Base-by-base conservation (phyloP, 306 rosid species). In the Biancaea sappan region DNA sequence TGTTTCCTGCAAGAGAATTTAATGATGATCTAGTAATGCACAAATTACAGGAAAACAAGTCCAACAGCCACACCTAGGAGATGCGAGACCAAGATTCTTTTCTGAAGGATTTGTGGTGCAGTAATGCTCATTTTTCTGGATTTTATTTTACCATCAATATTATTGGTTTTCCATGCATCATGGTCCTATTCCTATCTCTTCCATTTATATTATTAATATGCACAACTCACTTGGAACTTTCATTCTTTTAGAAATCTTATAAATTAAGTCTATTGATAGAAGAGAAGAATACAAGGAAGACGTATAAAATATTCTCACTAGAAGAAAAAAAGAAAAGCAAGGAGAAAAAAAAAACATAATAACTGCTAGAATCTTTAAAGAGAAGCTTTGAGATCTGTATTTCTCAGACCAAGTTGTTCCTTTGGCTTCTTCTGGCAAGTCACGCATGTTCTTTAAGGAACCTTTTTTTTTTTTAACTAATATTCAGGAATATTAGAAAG, bases 1-100 rank as follows among this genome's bases (percentile, higher is more conserved):
- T 40, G 96, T 86, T 86, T 94, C 98, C 98, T 94, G 96, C 65
- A 79, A 83, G 59, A 83, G 66, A 79, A 72, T 54, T 69, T 47
- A 80, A 71, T 50, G 73, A 74, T 75, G 79, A 75, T 80, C 78
- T 78, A 78, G 73, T 47, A 61, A 73, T 51, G 66, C 41, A 44
- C 38, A 59, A 16, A 4, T 61, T 40, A 32, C 21, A 59, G 11
- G 22, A 31, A 60, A 60, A 34, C 25, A 31, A 14, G 37, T 26
- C n/a, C 22, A 57, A 25, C 37, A 1, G 19, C 13, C 22, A 60
- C 8, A n/a, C 44, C 31, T 66, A 44, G 53, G 26, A 26, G 41
- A 26, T 16, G 25, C n/a, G n/a, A 15, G 26, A 9, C 40, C 40
- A 29, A 44, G 34, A 44, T 44, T 47, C 10, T 46, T 16, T 7